Evolutionary conservation across 108 stramenopile genomes (phyloP), one percentile per base, ranked within the genome.

Genomic region (Nitzschia sp.): DNA sequence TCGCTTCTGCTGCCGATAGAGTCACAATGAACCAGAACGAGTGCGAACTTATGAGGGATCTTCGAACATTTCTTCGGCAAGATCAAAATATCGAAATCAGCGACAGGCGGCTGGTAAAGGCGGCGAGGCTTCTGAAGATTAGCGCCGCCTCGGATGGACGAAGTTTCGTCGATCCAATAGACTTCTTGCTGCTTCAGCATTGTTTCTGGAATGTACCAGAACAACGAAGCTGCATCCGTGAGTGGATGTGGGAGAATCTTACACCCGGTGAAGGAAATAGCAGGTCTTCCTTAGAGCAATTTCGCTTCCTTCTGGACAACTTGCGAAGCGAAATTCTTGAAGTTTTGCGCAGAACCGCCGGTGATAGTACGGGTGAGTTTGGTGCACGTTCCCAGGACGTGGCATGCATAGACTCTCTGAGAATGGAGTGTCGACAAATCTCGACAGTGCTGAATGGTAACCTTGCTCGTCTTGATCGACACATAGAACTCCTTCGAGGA

Each of bases 71-170:
- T 68, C 55, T 87, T 61, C 60, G 79, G 19, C 84, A 89, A 36
- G 72, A 85, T 30, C 67, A 79, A n/a, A 66, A 70, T 25, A 64
- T 79, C 17, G 77, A 83, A 23, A 67, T 92, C 35, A 85, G 86
- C 48, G 91, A 92, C 51, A 60, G 91, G 26, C 76, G 91, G 15
- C 71, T 92, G 17, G 82, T 87, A 0, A 85, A 87, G 63, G 78
- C 84, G 26, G 75, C 84, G 19, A 68, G 75, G 28, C 59, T 89
- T 18, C 46, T 92, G 9, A 80, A 82, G 54, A 65, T 87, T 2
- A 80, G 84, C 46, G 91, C 91, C 9, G 84, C 82, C 53, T 72
- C 81, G 9, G 74, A 89, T 54, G 86, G 87, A 19, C 66, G 91
- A 15, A 15, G 48, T 21, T 58, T 59, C 27, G 88, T 92, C 6